Evolutionary conservation across 352 stramenopile genomes (phyloP).

Genomic region (Blastocystis sp.): DNA sequence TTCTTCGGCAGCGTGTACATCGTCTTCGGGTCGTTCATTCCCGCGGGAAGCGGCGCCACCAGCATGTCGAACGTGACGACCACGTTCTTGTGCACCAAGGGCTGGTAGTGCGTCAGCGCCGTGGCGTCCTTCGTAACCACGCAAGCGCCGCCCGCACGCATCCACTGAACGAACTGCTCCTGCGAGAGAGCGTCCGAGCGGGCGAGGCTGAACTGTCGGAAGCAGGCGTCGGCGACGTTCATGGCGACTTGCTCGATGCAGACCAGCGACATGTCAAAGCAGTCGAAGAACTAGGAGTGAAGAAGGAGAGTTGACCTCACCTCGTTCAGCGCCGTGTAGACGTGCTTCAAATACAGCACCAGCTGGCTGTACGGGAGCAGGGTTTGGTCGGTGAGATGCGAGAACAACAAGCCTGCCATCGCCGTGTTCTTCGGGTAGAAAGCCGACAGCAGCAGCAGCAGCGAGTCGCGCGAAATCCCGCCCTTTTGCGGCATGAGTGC

Average conservation of each 20-base stretch:
- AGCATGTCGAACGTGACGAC: background rate
- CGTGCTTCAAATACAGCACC: background rate
- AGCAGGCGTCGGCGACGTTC: constrained; percentile 17
- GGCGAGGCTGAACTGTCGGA: background rate
- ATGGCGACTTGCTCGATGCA: constrained; percentile 28
- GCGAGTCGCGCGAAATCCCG: background rate
- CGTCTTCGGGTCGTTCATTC: background rate
- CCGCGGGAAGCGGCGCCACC: background rate
- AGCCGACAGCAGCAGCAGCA: constrained; percentile 12
- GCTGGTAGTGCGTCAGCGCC: background rate
- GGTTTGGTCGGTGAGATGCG: background rate
- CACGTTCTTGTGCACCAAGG: background rate
- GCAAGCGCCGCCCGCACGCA: background rate
- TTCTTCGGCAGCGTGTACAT: background rate
- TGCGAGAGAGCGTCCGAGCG: background rate
- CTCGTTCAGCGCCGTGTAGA: constrained; percentile 34
- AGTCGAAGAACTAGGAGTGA: constrained; percentile 36
- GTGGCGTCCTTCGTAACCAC: constrained; percentile 3
- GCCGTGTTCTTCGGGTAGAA: constrained; percentile 22
- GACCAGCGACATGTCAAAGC: constrained; percentile 45
- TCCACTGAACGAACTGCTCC: constrained; percentile 36
- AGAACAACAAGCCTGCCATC: background rate
- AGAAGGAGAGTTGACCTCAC: background rate
- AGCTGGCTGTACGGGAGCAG: background rate
- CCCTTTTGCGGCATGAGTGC: background rate